phyloP scores from a whole-genome alignment of 176 grass and related monocot species.

The Urochloa ruziziensis region DNA sequence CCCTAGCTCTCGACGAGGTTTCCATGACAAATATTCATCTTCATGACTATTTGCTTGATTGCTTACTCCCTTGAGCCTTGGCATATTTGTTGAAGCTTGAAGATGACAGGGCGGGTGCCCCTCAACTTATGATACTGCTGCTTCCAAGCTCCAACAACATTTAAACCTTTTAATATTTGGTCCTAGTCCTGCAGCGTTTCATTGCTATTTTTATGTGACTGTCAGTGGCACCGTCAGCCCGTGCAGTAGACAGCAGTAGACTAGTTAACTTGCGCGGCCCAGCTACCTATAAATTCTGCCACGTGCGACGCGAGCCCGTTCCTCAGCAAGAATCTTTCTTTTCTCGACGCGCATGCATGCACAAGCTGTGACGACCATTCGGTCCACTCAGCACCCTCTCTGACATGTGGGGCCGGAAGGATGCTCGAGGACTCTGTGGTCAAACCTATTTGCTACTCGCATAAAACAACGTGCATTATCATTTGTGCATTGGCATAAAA shows the following conservation, averaged over 20 bases:
- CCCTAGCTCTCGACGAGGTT: too few species aligned
- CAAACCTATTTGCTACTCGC: not conserved
- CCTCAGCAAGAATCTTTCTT: slow-evolving; percentile 3
- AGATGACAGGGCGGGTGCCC: too few species aligned
- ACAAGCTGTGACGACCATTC: not conserved
- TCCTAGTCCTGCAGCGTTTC: too few species aligned
- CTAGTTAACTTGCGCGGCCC: not conserved
- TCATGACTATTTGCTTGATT: too few species aligned
- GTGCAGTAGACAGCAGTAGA: not conserved
- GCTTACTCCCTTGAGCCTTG: too few species aligned
- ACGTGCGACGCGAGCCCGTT: not conserved
- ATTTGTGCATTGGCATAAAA: not conserved
- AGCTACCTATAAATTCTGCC: slow-evolving; percentile 27
- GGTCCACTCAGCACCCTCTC: not conserved
- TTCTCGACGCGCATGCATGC: not conserved
- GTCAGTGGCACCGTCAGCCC: not conserved
- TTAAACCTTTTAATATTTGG: too few species aligned
- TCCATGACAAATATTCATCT: too few species aligned
- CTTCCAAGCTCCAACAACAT: too few species aligned
- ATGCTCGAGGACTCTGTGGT: not conserved
- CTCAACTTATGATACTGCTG: too few species aligned
- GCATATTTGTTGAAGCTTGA: too few species aligned
- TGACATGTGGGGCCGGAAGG: not conserved
- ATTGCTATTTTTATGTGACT: not conserved
- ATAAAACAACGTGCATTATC: not conserved